Percentiles rank a stretch among this genome's conserved stretches.
These are phyloP conservation scores for Carex parvula DNA, from an alignment of 176 grass and related monocot species.

Conservation along the genomic window DNA sequence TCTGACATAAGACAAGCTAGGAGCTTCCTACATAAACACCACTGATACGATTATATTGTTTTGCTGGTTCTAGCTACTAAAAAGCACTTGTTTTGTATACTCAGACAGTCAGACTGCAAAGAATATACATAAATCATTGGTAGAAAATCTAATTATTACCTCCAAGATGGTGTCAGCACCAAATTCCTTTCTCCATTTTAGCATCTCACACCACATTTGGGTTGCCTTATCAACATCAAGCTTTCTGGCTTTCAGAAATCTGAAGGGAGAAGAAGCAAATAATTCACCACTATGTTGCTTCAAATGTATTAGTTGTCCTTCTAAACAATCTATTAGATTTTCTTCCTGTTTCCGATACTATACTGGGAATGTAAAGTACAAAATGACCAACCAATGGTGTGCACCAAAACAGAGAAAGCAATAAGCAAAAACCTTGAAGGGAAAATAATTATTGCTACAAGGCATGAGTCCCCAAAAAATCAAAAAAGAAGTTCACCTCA, in stretches of 20 bases:
- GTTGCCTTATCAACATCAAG: constrained; percentile 80
- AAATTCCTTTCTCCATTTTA: constrained; percentile 91
- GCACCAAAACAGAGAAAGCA: constrained; percentile 6
- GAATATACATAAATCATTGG: not conserved
- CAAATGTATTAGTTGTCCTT: not conserved
- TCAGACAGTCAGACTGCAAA: not conserved
- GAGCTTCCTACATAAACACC: not conserved
- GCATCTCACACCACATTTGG: constrained; percentile 97
- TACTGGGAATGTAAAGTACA: not conserved
- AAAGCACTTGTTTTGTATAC: not conserved
- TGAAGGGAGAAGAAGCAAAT: constrained; percentile 11
- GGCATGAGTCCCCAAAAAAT: not conserved
- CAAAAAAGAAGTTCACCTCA: constrained; percentile 41
- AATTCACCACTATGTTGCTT: not conserved
- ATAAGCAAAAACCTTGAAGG: not conserved
- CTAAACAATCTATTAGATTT: not conserved
- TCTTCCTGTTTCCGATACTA: not conserved
- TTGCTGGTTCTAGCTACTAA: not conserved
- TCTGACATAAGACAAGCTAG: not conserved
- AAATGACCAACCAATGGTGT: not conserved
- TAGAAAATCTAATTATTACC: constrained; percentile 31
- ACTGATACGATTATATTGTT: not conserved
- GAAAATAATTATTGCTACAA: not conserved
- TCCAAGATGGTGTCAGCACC: constrained; percentile 81
- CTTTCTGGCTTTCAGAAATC: constrained; percentile 92